Evolutionary conservation across 805 yeast genomes (phyloP).

Genomic region (Kodamaea nitidulidarum): DNA sequence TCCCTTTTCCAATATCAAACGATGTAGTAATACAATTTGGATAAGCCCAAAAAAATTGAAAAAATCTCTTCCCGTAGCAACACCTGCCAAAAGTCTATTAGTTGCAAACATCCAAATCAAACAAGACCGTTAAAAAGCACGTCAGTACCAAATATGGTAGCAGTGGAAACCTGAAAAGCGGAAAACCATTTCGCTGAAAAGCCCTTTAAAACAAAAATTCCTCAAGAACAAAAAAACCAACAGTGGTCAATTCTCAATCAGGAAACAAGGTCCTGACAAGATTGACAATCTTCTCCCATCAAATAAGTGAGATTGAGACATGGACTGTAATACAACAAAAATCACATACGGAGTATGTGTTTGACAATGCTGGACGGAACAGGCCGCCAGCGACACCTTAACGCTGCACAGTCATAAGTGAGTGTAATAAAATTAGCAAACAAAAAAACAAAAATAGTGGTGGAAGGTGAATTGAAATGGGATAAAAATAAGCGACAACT

Average conservation of each 20-base stretch:
- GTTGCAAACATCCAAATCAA: slow-evolving; percentile 7
- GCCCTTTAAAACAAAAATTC: slow-evolving; percentile 11
- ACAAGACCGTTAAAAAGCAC: slow-evolving; percentile 8
- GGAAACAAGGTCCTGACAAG: slow-evolving; percentile 20
- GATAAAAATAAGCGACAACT: slow-evolving; percentile 9
- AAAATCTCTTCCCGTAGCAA: slow-evolving; percentile 12
- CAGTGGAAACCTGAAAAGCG: slow-evolving; percentile 10
- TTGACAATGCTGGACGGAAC: slow-evolving; percentile 6
- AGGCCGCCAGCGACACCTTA: slow-evolving; percentile 12
- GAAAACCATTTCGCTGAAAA: slow-evolving; percentile 5
- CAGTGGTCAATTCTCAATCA: slow-evolving; percentile 23
- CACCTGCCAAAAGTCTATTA: slow-evolving; percentile 10
- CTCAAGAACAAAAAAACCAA: slow-evolving; percentile 15
- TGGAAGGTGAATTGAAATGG: slow-evolving; percentile 11
- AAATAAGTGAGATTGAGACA: slow-evolving; percentile 21
- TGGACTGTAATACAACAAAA: slow-evolving; percentile 16
- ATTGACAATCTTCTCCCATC: not conserved
- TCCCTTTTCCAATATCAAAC: slow-evolving; percentile 9
- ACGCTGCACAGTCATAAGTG: slow-evolving; percentile 6
- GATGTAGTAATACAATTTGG: slow-evolving; percentile 15
- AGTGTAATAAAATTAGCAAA: slow-evolving; percentile 11
- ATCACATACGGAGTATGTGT: not conserved
- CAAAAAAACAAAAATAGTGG: slow-evolving; percentile 11
- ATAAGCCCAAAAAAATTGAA: slow-evolving; percentile 14
- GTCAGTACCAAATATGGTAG: slow-evolving; percentile 4